phyloP scores from a whole-genome alignment of 1,284 basidiomycete genomes.

The Apiotrichum brassicae region DNA sequence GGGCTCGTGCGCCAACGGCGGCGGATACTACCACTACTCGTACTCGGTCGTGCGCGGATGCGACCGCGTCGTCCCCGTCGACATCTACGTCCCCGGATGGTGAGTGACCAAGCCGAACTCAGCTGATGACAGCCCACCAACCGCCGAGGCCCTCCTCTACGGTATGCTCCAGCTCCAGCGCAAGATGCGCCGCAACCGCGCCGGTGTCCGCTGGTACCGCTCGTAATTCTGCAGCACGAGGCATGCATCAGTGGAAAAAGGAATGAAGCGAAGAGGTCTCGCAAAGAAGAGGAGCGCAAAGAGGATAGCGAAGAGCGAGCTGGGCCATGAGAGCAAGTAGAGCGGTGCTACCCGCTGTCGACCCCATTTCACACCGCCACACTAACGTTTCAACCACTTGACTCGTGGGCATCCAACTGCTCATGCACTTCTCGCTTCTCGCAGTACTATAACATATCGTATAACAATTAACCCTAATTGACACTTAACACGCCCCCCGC shows the following conservation, averaged over 20 bases:
- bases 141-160: conserved; percentile 86
- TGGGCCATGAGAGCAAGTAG: too few relatives aligned
- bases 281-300: too few relatives aligned
- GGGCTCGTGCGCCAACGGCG: conserved; percentile 98
- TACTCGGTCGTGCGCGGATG: conserved; percentile 99
- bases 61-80: conserved; percentile 96
- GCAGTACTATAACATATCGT: too few relatives aligned
- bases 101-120: conserved; percentile 52
- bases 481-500: too few relatives aligned
- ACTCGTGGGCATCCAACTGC: too few relatives aligned
- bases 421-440: too few relatives aligned
- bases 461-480: too few relatives aligned
- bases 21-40: conserved; percentile 95
- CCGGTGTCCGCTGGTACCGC: conserved; percentile 79
- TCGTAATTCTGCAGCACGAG: conserved; percentile 22
- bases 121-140: conserved; percentile 48
- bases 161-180: conserved; percentile 94
- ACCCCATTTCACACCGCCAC: too few relatives aligned
- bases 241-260: conserved; percentile 8
- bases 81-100: conserved; percentile 95
- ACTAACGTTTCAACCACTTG: too few relatives aligned
- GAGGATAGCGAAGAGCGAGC: too few relatives aligned
- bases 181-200: conserved; percentile 89
- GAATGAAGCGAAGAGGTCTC: too few relatives aligned
- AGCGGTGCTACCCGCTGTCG: too few relatives aligned